Evolutionary conservation across 176 grass and related monocot genomes (phyloP), one percentile per base, ranked within the genome.

Genomic region (Otatea glauca): DNA sequence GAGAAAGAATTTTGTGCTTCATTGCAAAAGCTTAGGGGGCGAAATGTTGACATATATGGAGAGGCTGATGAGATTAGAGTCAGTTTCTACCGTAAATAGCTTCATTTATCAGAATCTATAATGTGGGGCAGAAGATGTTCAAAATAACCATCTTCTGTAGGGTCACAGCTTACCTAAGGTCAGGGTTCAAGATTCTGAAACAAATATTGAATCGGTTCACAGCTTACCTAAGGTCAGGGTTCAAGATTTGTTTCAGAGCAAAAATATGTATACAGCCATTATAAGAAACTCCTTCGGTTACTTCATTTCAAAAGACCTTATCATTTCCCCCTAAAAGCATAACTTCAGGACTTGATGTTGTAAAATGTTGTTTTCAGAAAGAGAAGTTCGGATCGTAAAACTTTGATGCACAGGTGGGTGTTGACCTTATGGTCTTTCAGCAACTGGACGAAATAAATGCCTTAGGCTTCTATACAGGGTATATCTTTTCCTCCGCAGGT

Each of bases 41-140:
- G 59, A 76, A 65, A 91, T 65, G 82, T 78, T 70, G 84, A 92
- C 66, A 89, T 93, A 66, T 87, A 78, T 77, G 38, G 78, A 85
- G 91, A 95, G 87, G 88, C 86, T 61, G 41, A 74, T 65, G 88
- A 84, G 49, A 95, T 95, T 79, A 89, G 58, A 89, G 93, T 95
- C 45, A 44, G 37, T 87, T 84, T 35, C 16, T 78, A 20, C 49
- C 43, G 12, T 58, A 25, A 39, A 48, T 32, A 63, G 6, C 39
- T 83, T 53, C 41, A 47, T 74, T 76, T 63, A 25, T 85, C 13
- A 80, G 62, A 35, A 63, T 82, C 41, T 70, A 47, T 43, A 72
- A 21, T 75, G 20, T 73, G 45, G 16, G 69, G 3, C 25, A 68
- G 6, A 70, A 38, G 27, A 62, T 67, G 35, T 76, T 77, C 20